These are phyloP conservation scores for Fraxinus cuspidata DNA, from an alignment of 257 asterid species.

Conservation along the genomic window DNA sequence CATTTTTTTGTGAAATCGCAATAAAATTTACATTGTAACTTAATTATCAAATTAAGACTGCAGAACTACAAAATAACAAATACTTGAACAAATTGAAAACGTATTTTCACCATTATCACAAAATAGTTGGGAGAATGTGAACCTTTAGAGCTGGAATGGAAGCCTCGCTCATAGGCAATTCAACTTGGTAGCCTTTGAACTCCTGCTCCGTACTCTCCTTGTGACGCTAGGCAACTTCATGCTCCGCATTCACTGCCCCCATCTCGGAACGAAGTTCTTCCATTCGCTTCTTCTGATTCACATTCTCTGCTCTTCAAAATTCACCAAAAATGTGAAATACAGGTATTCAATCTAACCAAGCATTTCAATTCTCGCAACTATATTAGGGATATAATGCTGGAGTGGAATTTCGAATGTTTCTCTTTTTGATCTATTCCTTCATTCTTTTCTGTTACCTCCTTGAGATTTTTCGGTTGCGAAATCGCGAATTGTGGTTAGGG, in stretches of 20 bases:
- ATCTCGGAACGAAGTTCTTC: slow-evolving; percentile 59
- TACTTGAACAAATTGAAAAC: background rate
- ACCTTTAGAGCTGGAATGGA: slow-evolving; percentile 74
- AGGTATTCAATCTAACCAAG: background rate
- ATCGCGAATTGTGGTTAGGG: slow-evolving; percentile 64
- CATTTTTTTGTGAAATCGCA: background rate
- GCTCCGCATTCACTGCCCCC: slow-evolving; percentile 45
- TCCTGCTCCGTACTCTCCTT: slow-evolving; percentile 71
- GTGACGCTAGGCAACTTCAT: slow-evolving; percentile 55
- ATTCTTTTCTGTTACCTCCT: slow-evolving; percentile 52
- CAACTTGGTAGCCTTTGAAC: slow-evolving; percentile 70
- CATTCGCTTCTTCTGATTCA: slow-evolving; percentile 55
- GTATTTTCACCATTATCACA: background rate
- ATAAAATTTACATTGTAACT: background rate
- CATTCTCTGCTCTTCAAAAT: slow-evolving; percentile 53
- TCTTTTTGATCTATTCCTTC: background rate
- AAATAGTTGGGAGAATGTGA: slow-evolving; percentile 7
- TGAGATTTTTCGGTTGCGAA: slow-evolving; percentile 67
- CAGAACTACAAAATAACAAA: background rate
- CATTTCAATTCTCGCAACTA: background rate
- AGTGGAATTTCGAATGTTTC: background rate
- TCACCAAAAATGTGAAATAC: slow-evolving; percentile 1
- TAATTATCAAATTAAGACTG: slow-evolving; percentile 10
- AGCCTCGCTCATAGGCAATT: slow-evolving; percentile 55
- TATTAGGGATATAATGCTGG: background rate